Evolutionary conservation across 2,329 filamentous ascomycete species (phyloP).

Genomic region (Hypoxylon sp.): DNA sequence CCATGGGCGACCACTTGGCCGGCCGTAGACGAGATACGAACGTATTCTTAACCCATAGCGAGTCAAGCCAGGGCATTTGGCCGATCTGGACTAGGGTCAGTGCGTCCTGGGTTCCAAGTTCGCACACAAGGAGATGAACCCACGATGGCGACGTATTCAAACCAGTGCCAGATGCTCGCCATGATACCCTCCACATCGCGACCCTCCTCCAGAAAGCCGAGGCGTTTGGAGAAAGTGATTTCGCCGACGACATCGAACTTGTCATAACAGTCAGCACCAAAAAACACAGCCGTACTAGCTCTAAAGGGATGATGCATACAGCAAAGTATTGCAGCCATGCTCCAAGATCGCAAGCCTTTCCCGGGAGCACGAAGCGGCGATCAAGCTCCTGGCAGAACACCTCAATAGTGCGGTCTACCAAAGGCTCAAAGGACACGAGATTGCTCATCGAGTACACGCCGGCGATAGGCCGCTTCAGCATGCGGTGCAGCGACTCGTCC

Average conservation of each 20-base stretch:
- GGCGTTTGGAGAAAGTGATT: constrained; percentile 26
- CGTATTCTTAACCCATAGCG: constrained; percentile 7
- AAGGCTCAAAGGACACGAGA: constrained; percentile 47
- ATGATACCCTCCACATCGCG: constrained; percentile 26
- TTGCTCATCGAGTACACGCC: constrained; percentile 48
- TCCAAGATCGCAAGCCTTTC: constrained; percentile 21
- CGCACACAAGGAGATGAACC: not conserved
- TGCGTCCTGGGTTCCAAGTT: not conserved
- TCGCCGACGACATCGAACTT: constrained; percentile 34
- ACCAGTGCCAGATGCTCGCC: constrained; percentile 19
- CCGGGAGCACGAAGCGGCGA: not conserved
- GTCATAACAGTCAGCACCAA: constrained; percentile 3
- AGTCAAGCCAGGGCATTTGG: constrained; percentile 22
- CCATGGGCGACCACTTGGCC: constrained; percentile 8
- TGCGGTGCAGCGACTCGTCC: constrained; percentile 44
- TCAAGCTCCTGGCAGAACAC: constrained; percentile 40
- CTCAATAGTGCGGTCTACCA: constrained; percentile 45
- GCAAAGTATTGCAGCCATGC: constrained; percentile 47
- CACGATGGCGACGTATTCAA: constrained; percentile 11
- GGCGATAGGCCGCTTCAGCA: constrained; percentile 44
- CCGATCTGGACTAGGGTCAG: not conserved
- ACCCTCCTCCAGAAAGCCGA: constrained; percentile 30
- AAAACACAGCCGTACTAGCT: not conserved
- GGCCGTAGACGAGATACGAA: not conserved
- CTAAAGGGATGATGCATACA: not conserved